Conservation (phyloP, 2,329 filamentous ascomycete species). For the Colletotrichum gigasporum region DNA sequence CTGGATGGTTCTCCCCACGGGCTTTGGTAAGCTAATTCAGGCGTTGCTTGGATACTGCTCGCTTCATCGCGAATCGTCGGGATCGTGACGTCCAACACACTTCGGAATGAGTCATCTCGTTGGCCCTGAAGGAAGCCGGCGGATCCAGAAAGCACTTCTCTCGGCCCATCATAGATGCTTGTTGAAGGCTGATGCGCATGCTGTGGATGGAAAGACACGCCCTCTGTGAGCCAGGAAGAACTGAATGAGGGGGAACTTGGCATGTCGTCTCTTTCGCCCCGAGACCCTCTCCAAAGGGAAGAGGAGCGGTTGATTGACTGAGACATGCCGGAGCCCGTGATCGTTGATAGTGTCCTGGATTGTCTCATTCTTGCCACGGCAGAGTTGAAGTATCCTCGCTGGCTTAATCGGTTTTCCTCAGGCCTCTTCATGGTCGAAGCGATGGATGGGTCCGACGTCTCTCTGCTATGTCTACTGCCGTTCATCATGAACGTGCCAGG, state of each 20-base stretch:
- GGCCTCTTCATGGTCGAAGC: slow-evolving; percentile 32
- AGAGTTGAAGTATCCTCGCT: slow-evolving; percentile 26
- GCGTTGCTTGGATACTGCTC: slow-evolving; percentile 36
- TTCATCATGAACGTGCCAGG: slow-evolving; percentile 41
- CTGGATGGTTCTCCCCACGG: slow-evolving; percentile 28
- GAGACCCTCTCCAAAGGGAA: slow-evolving; percentile 21
- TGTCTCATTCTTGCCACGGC: slow-evolving; percentile 25
- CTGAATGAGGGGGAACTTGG: slow-evolving; percentile 15
- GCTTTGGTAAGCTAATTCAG: slow-evolving; percentile 34
- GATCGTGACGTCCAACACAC: slow-evolving; percentile 40
- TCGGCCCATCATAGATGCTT: slow-evolving; percentile 35
- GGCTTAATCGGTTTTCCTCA: slow-evolving; percentile 29
- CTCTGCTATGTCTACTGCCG: slow-evolving; percentile 28
- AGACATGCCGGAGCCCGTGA: slow-evolving; percentile 25
- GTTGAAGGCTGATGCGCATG: slow-evolving; percentile 18
- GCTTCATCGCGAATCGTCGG: slow-evolving; percentile 33
- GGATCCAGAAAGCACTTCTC: slow-evolving; percentile 27
- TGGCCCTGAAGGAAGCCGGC: slow-evolving; percentile 31
- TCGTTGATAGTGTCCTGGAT: slow-evolving; percentile 30
- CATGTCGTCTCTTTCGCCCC: slow-evolving; percentile 8
- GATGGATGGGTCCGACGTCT: slow-evolving; percentile 28
- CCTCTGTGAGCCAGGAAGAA: slow-evolving; percentile 23
- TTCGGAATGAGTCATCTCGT: slow-evolving; percentile 38
- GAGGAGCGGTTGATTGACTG: slow-evolving; percentile 24
- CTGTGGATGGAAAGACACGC: slow-evolving; percentile 8